phyloP scores from a whole-genome alignment of 2,329 filamentous ascomycete genomes.

The Thielaviopsis populi region DNA sequence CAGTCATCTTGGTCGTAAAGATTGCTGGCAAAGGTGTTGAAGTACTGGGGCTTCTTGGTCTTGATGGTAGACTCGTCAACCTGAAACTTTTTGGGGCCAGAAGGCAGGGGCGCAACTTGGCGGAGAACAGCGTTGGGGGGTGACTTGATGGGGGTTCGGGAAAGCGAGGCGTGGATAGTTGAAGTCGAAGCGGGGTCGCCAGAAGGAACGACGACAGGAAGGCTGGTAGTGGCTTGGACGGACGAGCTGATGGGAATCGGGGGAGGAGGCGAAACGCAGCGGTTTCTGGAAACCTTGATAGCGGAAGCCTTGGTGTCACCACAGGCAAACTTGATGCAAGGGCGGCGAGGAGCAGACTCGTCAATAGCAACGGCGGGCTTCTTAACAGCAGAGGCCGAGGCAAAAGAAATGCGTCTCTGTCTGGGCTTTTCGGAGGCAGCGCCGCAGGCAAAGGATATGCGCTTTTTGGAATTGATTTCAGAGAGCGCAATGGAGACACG shows the following conservation, averaged over 20 bases:
- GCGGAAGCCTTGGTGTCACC: slow-evolving; percentile 18
- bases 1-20: slow-evolving; percentile 75
- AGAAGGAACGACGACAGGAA: slow-evolving; percentile 1
- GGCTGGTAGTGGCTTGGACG: neutral
- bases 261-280: slow-evolving; percentile 11
- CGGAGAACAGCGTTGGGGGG: slow-evolving; percentile 8
- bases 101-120: slow-evolving; percentile 8
- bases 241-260: slow-evolving; percentile 7
- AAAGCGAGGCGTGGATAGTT: slow-evolving; percentile 9
- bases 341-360: slow-evolving; percentile 30
- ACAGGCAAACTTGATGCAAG: slow-evolving; percentile 64
- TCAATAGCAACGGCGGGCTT: slow-evolving; percentile 8
- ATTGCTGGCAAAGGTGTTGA: slow-evolving; percentile 86
- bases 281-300: slow-evolving; percentile 7
- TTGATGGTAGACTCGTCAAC: slow-evolving; percentile 14
- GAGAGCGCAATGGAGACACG: slow-evolving; percentile 13
- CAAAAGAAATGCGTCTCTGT: slow-evolving; percentile 6
- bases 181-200: slow-evolving; percentile 13
- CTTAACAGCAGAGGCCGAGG: neutral
- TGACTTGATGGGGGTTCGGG: slow-evolving; percentile 8
- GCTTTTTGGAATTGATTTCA: slow-evolving; percentile 15
- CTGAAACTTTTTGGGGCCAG: slow-evolving; percentile 15
- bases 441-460: slow-evolving; percentile 18
- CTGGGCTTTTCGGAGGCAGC: neutral
- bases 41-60: slow-evolving; percentile 42